phyloP scores from a whole-genome alignment of 306 rosid species.

The Quercus wislizeni region DNA sequence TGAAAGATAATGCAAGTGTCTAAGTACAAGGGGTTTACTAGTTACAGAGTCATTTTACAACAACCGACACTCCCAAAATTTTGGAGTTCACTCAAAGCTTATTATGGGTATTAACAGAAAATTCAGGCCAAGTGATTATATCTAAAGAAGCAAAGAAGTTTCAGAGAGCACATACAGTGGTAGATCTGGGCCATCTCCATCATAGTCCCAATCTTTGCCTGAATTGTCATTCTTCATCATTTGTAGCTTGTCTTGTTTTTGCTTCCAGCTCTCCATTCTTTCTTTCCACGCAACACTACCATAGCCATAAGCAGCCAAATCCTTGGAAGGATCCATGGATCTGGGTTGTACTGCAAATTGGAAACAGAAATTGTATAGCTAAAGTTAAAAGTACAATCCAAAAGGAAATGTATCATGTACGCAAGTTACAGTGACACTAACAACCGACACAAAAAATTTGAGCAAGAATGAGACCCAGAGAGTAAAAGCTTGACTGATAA shows the following conservation, averaged over 20 bases:
- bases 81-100: too few relatives aligned
- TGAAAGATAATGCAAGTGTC: neutral
- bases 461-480: neutral
- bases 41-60: neutral
- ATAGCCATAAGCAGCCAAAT: slow-evolving; percentile 63
- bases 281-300: slow-evolving; percentile 76
- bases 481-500: neutral
- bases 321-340: slow-evolving; percentile 67
- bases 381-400: neutral
- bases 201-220: slow-evolving; percentile 19
- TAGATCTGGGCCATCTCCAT: slow-evolving; percentile 33
- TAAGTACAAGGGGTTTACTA: neutral
- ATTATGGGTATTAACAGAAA: too few relatives aligned
- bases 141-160: neutral
- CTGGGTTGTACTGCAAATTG: slow-evolving; percentile 39
- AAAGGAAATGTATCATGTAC: neutral
- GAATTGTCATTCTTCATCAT: slow-evolving; percentile 29
- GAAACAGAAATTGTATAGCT: neutral
- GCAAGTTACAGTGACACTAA: neutral
- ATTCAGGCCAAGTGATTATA: neutral
- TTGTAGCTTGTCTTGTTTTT: slow-evolving; percentile 34
- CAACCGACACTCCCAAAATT: too few relatives aligned
- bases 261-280: slow-evolving; percentile 59
- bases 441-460: neutral
- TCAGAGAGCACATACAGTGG: slow-evolving; percentile 39